A percentile compares a stretch with the other conserved stretches of the same genome.
Evolutionary conservation across 306 rosid species (phyloP).

Genomic region (Sphenostylis stenocarpa): DNA sequence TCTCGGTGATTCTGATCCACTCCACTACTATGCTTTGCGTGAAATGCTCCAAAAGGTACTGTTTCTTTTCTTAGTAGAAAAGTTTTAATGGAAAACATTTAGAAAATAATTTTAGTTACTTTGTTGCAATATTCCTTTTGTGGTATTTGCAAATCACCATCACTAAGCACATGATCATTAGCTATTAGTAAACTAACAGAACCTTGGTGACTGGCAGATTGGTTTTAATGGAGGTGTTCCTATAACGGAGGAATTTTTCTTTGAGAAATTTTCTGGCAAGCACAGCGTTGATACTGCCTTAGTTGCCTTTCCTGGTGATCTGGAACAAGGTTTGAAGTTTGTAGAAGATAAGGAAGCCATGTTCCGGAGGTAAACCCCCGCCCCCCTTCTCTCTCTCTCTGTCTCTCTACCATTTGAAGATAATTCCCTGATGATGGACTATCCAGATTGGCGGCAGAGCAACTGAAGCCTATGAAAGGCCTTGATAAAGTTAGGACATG

Average conservation of each 20-base stretch:
- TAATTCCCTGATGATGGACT: constrained; percentile 34
- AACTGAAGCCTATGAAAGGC: constrained; percentile 73
- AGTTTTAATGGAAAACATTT: not conserved
- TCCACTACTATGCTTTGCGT: constrained; percentile 72
- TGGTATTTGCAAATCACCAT: constrained; percentile 14
- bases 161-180: constrained; percentile 12
- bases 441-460: constrained; percentile 65
- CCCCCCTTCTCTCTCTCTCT: not conserved
- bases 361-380: constrained; percentile 65
- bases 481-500: constrained; percentile 72
- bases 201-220: constrained; percentile 51
- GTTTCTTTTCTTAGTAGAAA: constrained; percentile 8
- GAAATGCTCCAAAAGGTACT: constrained; percentile 82
- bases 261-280: constrained; percentile 68
- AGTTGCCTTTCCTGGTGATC: constrained; percentile 68
- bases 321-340: constrained; percentile 75
- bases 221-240: constrained; percentile 94
- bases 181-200: constrained; percentile 33
- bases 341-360: constrained; percentile 78
- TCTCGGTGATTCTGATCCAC: constrained; percentile 85
- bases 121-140: constrained; percentile 1
- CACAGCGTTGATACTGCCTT: constrained; percentile 72
- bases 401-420: not conserved
- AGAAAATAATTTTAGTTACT: not conserved
- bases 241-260: constrained; percentile 72